Evolutionary conservation across 2,329 filamentous ascomycete genomes (phyloP), one percentile per base, ranked within the genome.

Genomic region (Sporothrix globosa): DNA sequence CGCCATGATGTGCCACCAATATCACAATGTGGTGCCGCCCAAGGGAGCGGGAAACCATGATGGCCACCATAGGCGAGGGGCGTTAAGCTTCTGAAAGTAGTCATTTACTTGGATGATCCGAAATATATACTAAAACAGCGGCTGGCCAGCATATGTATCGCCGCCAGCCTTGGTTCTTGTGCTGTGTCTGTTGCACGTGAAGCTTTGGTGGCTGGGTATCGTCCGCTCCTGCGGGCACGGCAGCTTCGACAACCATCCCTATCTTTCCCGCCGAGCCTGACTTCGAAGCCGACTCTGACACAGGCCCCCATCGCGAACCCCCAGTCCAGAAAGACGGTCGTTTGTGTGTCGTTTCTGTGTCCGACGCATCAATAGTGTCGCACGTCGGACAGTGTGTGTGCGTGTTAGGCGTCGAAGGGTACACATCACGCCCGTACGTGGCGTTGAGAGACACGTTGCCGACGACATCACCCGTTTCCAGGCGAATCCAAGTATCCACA

Each of bases 381-480:
- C 67, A 69, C 46, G 67, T 69, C 27, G 44, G 67, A 9, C 67
- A 61, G 27, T 53, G 54, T 3, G 61, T 68, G 39, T 68, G 39
- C 10, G 69, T 73, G 52, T 78, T 70, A 3, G 77, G 74, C 52
- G 77, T 79, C 0, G 52, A 72, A 1, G 80, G 77, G 75, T 87
- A 87, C 46, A 72, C 39, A 74, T 87, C 85, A 19, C 70, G 70
- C 0, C 85, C 84, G 74, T 85, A 87, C 0, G 84, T 87, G n/a
- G 77, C 73, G 74, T 87, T 87, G 69, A 87, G 78, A 9, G 76
- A 78, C 2, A 87, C 82, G 3, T 75, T 74, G 1, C 82, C 82
- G 3, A 84, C 81, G 0, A 83, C 74, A 0, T 75, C 77, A 0
- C 82, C 82, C 65, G 81, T 79, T 74, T 87, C 85, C 67, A 87